phyloP scores from a whole-genome alignment of 2,329 filamentous ascomycete species.

The Didymella pomorum region DNA sequence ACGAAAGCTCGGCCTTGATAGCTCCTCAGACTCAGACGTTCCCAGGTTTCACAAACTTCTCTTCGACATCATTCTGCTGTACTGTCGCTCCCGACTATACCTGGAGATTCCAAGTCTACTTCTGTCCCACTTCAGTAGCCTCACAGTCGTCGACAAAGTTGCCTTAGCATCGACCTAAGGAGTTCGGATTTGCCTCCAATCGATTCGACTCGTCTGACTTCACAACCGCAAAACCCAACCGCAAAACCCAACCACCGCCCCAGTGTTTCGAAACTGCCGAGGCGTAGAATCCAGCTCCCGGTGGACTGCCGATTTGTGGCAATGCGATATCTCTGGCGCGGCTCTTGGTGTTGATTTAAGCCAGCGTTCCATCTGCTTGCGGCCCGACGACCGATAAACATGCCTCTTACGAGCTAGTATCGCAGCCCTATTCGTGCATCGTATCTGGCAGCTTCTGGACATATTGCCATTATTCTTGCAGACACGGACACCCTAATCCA shows the following conservation, averaged over 20 bases:
- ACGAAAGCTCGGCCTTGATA: conserved; percentile 1
- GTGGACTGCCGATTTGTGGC: conserved; percentile 2
- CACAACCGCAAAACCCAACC: not conserved
- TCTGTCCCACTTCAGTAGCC: not conserved
- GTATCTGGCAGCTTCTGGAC: conserved; percentile 1
- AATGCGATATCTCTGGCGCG: conserved; percentile 8
- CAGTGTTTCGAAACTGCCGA: conserved; percentile 8
- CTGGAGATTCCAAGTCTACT: conserved; percentile 1
- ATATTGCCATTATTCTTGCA: not conserved
- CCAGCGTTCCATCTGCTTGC: conserved; percentile 3
- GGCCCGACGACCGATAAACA: conserved; percentile 3
- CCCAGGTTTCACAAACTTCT: not conserved
- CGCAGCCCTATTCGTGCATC: not conserved
- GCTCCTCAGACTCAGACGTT: not conserved
- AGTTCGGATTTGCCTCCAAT: conserved; percentile 11
- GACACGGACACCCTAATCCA: conserved; percentile 3
- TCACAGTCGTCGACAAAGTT: not conserved
- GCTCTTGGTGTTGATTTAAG: conserved; percentile 2
- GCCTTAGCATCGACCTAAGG: not conserved
- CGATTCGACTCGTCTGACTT: conserved; percentile 6
- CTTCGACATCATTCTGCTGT: not conserved
- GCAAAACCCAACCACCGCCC: not conserved
- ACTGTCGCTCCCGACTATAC: not conserved
- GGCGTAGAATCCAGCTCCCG: not conserved
- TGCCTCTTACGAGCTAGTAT: conserved; percentile 5